Evolutionary conservation across 2,329 filamentous ascomycete genomes (phyloP), one percentile per base, ranked within the genome.

Genomic region (Acrodontium crateriforme): DNA sequence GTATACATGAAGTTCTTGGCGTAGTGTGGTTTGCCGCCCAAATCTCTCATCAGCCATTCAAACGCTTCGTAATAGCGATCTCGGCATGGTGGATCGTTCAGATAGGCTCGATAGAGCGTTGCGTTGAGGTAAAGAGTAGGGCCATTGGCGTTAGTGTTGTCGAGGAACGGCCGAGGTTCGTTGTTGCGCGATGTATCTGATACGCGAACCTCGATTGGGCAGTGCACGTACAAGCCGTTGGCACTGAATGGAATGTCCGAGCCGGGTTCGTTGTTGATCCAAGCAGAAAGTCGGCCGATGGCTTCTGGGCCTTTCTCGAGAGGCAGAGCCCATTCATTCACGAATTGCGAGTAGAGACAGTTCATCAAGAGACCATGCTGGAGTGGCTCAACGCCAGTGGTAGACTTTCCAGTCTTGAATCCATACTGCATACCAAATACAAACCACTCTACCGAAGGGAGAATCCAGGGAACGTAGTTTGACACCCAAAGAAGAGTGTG

Each of bases 371-470:
- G 69, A 9, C 84, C 87, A 38, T 77, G 63, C 34, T 78, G 73
- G 38, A 78, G 79, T 13, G 78, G 74, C 54, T 94, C 79, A 11
- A 94, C 71, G 5, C 78, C 87, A n/a, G 67, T 65, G 21, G 73
- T 78, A 28, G 67, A 65, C 3, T 65, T 67, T 27, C 73, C 74
- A 35, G 81, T 70, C 18, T 63, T 63, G 65, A 94, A 94, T 28
- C 87, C 87, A 52, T 94, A 95, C 55, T 95, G 85, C 79, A 95
- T 83, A 43, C 85, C 84, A 46, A 94, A 94, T 30, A 95, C 79
- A 52, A 94, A 87, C 79, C 84, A 89, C 56, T 98, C 89, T 18
- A 95, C 70, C 71, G 74, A 81, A 0, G 87, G 89, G 5, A 93
- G 63, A 31, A 92, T 68, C 24, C 71, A 67, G 2, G 89, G 89